Base-by-base conservation (phyloP, 2,329 filamentous ascomycete species). In the Colletotrichum limetticola region DNA sequence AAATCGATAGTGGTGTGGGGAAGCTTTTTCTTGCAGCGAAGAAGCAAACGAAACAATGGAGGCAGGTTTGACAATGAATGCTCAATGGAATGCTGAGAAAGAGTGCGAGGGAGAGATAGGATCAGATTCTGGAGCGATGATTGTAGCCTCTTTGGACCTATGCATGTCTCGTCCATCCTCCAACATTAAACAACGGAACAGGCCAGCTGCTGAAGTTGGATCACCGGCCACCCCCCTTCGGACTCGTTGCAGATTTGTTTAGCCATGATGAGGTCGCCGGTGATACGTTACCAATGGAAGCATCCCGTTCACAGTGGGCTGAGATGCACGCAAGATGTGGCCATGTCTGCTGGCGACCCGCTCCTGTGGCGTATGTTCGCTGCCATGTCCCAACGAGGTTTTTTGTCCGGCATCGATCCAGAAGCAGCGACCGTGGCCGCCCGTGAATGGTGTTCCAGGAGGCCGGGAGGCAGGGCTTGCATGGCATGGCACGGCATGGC, bases 1-100 rank as follows among this genome's bases (percentile, higher is more conserved):
- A 65, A 72, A 72, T 72, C 66, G 66, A 72, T 69, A 72, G 59
- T 69, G 66, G 60, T 72, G 70, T 72, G 66, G 70, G 70, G 70
- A 72, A 69, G 58, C 58, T 52, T 28, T 66, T 42, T 28, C 59
- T 42, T 9, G 30, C 59, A 59, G 53, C 22, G 57, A 60, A 19
- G 42, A 24, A 32, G 60, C 42, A 63, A 63, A 63, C 60, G 46
- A 63, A 63, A 63, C 60, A 53, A 55, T 35, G 8, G 22, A 53
- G 61, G 37, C 46, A 63, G 60, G n/a, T 22, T 32, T n/a, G 24
- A 26, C 9, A n/a, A 52, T 52, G 59, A n/a, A 62, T 28, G 59
- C 9, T 30, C 22, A n/a, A 11, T 32, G 28, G 22, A 24, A 61
- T 22, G 26, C 59, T 62, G 16, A 8, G 37, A 42, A 5, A 52